Percentiles rank a stretch among this genome's conserved stretches.
Conservation (phyloP, 148 eudicot genomes). For the Amaranthus cruentus region DNA sequence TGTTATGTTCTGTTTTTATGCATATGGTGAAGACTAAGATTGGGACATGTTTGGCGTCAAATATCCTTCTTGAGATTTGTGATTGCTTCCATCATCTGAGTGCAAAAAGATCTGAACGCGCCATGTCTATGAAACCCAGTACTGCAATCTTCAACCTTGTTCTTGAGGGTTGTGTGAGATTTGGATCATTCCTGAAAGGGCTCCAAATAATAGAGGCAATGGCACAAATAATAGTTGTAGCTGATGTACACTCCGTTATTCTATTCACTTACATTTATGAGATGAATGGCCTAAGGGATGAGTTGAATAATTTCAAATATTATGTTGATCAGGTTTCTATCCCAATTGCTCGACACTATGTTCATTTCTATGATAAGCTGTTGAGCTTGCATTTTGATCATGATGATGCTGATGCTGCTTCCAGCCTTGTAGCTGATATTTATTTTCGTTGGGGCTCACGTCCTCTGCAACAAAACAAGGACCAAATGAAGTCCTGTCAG, state of each 20-base stretch:
- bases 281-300: conserved; percentile 69
- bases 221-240: conserved; percentile 55
- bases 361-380: conserved; percentile 57
- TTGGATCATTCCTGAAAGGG: conserved; percentile 54
- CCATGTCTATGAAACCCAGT: conserved; percentile 40
- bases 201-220: conserved; percentile 64
- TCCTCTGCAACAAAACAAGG: conserved; percentile 23
- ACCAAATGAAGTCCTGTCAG: conserved; percentile 34
- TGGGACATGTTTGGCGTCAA: conserved; percentile 66
- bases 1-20: conserved; percentile 44
- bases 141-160: conserved; percentile 67
- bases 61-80: conserved; percentile 69
- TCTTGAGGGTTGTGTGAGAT: conserved; percentile 68
- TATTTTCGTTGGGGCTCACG: conserved; percentile 30
- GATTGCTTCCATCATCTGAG: conserved; percentile 26
- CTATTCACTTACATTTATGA: conserved; percentile 60
- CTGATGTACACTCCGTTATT: conserved; percentile 62
- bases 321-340: conserved; percentile 47
- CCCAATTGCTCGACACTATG: conserved; percentile 44
- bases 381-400: conserved; percentile 68
- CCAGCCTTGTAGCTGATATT: conserved; percentile 50
- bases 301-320: conserved; percentile 62
- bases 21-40: conserved; percentile 79
- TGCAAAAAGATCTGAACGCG: conserved; percentile 31
- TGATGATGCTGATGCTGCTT: conserved; percentile 67